Percentiles rank a stretch among this genome's conserved stretches.
phyloP scores from a whole-genome alignment of 371 early-diverging fungal genomes.

The Apophysomyces variabilis region DNA sequence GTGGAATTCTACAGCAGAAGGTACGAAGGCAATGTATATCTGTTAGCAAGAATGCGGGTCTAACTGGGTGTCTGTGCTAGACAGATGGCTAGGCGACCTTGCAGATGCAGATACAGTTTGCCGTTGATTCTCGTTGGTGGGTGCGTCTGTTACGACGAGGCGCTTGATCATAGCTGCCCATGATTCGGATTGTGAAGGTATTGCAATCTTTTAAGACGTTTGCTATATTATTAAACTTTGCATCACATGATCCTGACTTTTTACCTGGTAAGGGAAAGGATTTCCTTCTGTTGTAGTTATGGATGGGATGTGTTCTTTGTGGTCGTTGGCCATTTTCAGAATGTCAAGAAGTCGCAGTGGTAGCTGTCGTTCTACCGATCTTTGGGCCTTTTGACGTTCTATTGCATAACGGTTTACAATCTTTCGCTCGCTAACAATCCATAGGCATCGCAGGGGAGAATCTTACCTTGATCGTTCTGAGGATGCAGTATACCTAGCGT shows the following conservation, averaged over 20 bases:
- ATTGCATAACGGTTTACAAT: not conserved
- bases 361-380: conserved; percentile 48
- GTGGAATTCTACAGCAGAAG: too few relatives aligned
- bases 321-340: conserved; percentile 72
- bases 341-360: conserved; percentile 63
- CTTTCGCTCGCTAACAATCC: not conserved
- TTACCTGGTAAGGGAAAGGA: conserved; percentile 88
- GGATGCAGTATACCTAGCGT: conserved; percentile 64
- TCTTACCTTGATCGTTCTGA: conserved; percentile 65
- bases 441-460: too few relatives aligned
- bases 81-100: not conserved
- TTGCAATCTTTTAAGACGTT: conserved; percentile 33
- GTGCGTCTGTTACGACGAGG: conserved; percentile 43
- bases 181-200: conserved; percentile 41
- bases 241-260: not conserved
- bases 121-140: conserved; percentile 15
- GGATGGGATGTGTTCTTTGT: conserved; percentile 90
- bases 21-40: not conserved
- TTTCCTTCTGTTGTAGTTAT: conserved; percentile 81
- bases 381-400: conserved; percentile 45
- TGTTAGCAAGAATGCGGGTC: not conserved
- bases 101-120: not conserved
- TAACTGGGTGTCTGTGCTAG: not conserved
- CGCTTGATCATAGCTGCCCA: conserved; percentile 54
- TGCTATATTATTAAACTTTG: not conserved